Evolutionary conservation across 345 rosid genomes (phyloP).

Genomic region (Mercurialis annua): DNA sequence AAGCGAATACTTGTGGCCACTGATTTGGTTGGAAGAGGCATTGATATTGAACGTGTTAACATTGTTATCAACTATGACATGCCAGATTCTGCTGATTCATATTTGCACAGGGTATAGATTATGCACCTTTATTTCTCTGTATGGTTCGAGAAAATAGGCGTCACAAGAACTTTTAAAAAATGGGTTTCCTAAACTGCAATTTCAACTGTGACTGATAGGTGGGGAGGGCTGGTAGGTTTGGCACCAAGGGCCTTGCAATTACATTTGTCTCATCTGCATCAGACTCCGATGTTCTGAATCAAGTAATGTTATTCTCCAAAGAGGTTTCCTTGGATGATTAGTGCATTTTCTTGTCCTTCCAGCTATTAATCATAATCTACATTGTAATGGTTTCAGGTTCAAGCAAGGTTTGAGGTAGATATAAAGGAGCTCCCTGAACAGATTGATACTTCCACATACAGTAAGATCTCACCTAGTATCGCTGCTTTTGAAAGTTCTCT

Average conservation of each 20-base stretch:
- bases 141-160: not conserved
- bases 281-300: slow-evolving; percentile 82
- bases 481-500: not conserved
- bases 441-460: slow-evolving; percentile 40
- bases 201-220: slow-evolving; percentile 39
- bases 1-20: slow-evolving; percentile 28
- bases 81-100: slow-evolving; percentile 34
- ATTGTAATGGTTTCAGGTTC: slow-evolving; percentile 21
- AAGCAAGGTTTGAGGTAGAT: slow-evolving; percentile 40
- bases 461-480: slow-evolving; percentile 12
- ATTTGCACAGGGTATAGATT: slow-evolving; percentile 25
- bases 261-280: slow-evolving; percentile 89
- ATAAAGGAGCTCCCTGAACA: slow-evolving; percentile 41
- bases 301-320: slow-evolving; percentile 39
- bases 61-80: slow-evolving; percentile 32
- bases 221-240: slow-evolving; percentile 97
- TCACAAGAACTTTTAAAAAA: not conserved
- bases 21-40: slow-evolving; percentile 33
- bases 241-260: slow-evolving; percentile 93
- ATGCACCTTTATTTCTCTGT: not conserved
- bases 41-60: slow-evolving; percentile 33
- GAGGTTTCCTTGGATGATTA: not conserved
- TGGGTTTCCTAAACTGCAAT: not conserved
- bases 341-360: not conserved
- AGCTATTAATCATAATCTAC: not conserved